These are phyloP conservation scores for Orbilia blumenaviensis DNA, from an alignment of 2,329 filamentous ascomycete genomes.

Conservation along the genomic window DNA sequence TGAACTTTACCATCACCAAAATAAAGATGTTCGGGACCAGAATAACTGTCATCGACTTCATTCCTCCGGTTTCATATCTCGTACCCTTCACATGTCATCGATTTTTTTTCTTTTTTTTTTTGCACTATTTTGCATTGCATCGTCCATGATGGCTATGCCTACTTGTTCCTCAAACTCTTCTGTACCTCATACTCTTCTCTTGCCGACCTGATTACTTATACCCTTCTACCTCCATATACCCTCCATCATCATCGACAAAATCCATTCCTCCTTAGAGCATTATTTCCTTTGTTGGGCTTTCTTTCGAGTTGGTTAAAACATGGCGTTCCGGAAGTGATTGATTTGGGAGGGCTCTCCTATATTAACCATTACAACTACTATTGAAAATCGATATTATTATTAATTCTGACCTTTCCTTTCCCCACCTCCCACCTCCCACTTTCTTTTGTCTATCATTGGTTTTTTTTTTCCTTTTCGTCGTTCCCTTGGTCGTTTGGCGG, in stretches of 20 bases:
- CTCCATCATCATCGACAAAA: neutral
- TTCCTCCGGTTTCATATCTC: neutral
- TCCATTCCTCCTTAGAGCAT: neutral
- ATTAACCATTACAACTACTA: neutral
- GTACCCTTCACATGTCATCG: slow-evolving; percentile 1
- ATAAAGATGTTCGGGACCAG: neutral
- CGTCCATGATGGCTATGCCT: neutral
- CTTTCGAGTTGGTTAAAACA: slow-evolving; percentile 2
- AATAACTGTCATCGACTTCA: slow-evolving; percentile 1
- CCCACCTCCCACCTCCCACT: neutral
- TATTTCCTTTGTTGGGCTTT: slow-evolving; percentile 2
- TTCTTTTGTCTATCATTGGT: neutral
- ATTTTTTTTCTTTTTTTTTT: slow-evolving; percentile 5
- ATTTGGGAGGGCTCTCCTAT: slow-evolving; percentile 16
- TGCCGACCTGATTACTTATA: neutral
- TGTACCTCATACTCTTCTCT: neutral
- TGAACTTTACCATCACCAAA: slow-evolving; percentile 3
- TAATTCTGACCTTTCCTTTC: neutral
- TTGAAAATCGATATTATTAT: neutral
- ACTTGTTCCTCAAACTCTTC: neutral
- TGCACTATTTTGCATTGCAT: neutral
- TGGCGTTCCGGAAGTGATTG: neutral
- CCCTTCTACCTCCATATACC: neutral
- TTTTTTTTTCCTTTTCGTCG: neutral
- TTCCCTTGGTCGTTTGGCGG: slow-evolving; percentile 2